Evolutionary conservation across 768 basidiomycete genomes (phyloP).

Genomic region (Kwoniella sp.): DNA sequence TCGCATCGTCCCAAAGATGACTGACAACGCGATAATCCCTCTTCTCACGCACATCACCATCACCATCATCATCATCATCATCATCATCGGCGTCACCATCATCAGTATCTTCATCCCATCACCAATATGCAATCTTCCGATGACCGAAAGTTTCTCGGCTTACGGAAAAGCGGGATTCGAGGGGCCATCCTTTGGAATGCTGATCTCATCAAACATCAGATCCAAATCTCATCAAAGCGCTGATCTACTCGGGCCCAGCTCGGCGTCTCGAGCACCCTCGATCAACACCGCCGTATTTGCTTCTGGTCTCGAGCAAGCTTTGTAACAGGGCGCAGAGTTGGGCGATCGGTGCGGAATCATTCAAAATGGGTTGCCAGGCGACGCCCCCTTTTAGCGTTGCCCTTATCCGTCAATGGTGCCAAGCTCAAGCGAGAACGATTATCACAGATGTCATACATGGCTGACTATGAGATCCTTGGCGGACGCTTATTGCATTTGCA

Average conservation of each 20-base stretch:
- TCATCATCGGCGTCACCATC: background rate
- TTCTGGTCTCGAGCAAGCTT: no score
- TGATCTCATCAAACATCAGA: background rate
- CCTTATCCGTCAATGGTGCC: no score
- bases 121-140: background rate
- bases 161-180: background rate
- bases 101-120: background rate
- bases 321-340: no score
- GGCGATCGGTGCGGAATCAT: no score
- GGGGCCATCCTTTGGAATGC: background rate
- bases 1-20: background rate
- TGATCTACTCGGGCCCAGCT: background rate
- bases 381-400: no score
- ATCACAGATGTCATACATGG: no score
- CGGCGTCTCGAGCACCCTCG: no score
- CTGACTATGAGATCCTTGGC: no score
- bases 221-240: background rate
- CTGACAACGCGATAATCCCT: background rate
- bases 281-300: no score
- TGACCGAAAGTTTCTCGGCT: background rate
- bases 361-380: no score
- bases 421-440: no score
- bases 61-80: background rate
- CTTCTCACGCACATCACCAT: background rate
- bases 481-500: no score